phyloP scores from a whole-genome alignment of 495 filamentous ascomycete genomes.

The Aspergillus campestris region DNA sequence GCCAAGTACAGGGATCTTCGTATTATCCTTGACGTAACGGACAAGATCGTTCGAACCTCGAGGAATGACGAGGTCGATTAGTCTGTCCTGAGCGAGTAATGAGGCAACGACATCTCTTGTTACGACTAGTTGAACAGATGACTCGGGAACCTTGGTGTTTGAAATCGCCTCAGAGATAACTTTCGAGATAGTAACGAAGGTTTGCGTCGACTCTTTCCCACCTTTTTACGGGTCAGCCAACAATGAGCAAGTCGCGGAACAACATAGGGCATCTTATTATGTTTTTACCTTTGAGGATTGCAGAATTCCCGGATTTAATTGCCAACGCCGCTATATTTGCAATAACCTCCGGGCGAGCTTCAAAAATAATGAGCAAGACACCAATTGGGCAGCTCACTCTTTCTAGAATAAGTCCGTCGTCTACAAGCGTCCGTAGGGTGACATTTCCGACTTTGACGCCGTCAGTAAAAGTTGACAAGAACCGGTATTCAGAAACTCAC shows the following conservation, averaged over 20 bases:
- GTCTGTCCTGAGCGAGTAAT: slow-evolving; percentile 70
- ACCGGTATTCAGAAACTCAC: slow-evolving; percentile 40
- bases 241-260: not conserved
- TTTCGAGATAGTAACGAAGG: slow-evolving; percentile 79
- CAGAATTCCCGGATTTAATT: slow-evolving; percentile 95
- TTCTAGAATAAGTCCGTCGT: slow-evolving; percentile 77
- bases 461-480: slow-evolving; percentile 4
- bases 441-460: slow-evolving; percentile 67
- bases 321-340: slow-evolving; percentile 97
- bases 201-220: slow-evolving; percentile 91
- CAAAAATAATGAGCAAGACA: slow-evolving; percentile 93
- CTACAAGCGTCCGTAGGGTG: slow-evolving; percentile 75
- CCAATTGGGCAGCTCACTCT: slow-evolving; percentile 90
- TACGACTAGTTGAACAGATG: slow-evolving; percentile 83
- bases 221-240: slow-evolving; percentile 33
- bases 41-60: slow-evolving; percentile 92
- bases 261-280: not conserved
- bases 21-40: slow-evolving; percentile 76
- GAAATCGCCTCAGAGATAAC: slow-evolving; percentile 75
- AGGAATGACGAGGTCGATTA: slow-evolving; percentile 93
- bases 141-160: slow-evolving; percentile 69
- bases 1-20: slow-evolving; percentile 90
- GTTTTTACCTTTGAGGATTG: slow-evolving; percentile 77
- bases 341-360: slow-evolving; percentile 96
- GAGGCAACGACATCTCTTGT: slow-evolving; percentile 82